Base-by-base conservation (phyloP, 2,329 filamentous ascomycete genomes). In the Magnaporthales sp. region DNA sequence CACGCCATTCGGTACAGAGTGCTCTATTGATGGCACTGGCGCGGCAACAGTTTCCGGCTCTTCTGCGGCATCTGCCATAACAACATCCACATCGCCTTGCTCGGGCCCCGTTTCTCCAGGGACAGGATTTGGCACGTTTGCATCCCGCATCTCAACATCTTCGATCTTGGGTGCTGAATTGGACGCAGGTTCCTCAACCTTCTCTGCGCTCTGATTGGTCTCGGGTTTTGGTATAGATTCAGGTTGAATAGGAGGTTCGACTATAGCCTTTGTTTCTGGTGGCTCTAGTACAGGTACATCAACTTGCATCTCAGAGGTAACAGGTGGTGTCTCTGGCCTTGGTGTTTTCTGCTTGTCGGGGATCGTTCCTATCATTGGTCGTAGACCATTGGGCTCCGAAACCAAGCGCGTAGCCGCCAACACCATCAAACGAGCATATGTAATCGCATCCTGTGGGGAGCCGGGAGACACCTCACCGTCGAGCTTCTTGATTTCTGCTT, bases 401-500 rank as follows among this genome's bases (percentile, higher is more conserved):
- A 83, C 72, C 64, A 86, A 77, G 66, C 78, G 78, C 5, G 80
- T 77, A 5, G 82, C 80, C 54, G 83, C 80, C 62, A 86, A 78
- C 0, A 83, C 80, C 22, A 83, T 71, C 8, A 79, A 74, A 2
- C 81, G 62, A 2, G 67, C 81, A 68, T 83, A 84, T 2, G 80
- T 80, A 29, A 77, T 73, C 13, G 84, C 76, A 1, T 81, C 78
- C 60, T 79, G 76, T 19, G 77, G 76, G 61, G 80, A 72, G 68
- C 82, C 67, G 68, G 73, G 68, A 67, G 80, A 71, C 68, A 77
- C 71, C 67, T 78, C 71, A 3, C 72, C 73, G 66, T 81, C 77
- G 7, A 86, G 73, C 64, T 80, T 81, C 67, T 78, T 78, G 31
- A 87, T 71, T 66, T 84, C 79, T 0, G 75, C 75, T 68, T 86